Conservation (phyloP, 1,139 yeast genomes). For the Blastobotrys buckinghamii region DNA sequence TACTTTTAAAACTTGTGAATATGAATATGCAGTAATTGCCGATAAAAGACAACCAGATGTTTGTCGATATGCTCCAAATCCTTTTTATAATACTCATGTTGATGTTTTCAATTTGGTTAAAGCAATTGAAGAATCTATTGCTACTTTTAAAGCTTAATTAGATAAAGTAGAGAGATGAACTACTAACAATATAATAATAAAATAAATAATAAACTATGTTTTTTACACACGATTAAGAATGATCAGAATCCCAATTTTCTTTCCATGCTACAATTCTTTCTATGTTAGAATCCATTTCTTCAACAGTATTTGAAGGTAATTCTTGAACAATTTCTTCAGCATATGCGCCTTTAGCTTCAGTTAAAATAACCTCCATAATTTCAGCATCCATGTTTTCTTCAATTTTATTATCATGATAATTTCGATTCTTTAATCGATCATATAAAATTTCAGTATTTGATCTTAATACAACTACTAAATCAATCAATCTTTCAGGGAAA, state of each 20-base stretch:
- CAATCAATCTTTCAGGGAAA: constrained; percentile 89
- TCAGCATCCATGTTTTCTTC: constrained; percentile 94
- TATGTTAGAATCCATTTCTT: constrained; percentile 74
- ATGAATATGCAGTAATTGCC: constrained; percentile 55
- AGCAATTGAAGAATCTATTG: constrained; percentile 35
- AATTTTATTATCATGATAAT: constrained; percentile 72
- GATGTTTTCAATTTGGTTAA: constrained; percentile 51
- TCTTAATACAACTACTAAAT: constrained; percentile 81
- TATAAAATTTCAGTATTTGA: constrained; percentile 66
- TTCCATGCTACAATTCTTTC: constrained; percentile 72
- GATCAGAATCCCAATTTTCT: constrained; percentile 51
- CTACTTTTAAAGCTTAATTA: background rate
- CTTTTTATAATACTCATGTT: constrained; percentile 69
- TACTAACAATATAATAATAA: background rate
- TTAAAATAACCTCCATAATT: constrained; percentile 86
- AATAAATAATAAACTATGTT: background rate
- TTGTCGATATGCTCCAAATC: constrained; percentile 76
- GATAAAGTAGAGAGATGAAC: no score
- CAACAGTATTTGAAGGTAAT: constrained; percentile 62
- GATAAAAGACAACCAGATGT: constrained; percentile 91
- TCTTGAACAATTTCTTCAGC: constrained; percentile 78
- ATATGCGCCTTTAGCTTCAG: constrained; percentile 82
- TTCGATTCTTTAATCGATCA: constrained; percentile 63
- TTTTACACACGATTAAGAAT: constrained; percentile 6
- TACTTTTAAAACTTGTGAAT: constrained; percentile 37